Percentiles rank a stretch among this genome's conserved stretches.
These are phyloP conservation scores for Pichia kluyveri DNA, from an alignment of 805 yeast species.

Conservation along the genomic window DNA sequence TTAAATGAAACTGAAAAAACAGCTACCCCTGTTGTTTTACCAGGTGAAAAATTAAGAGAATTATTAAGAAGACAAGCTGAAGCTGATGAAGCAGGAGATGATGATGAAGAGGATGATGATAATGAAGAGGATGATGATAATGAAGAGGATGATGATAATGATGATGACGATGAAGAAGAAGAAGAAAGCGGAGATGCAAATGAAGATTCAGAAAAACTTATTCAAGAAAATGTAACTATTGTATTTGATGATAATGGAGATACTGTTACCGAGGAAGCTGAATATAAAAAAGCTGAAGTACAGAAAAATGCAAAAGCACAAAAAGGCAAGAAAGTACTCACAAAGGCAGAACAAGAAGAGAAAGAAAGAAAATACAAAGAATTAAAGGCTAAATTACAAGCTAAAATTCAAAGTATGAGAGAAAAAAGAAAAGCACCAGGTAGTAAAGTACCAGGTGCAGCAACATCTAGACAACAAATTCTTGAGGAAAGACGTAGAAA, in stretches of 20 bases:
- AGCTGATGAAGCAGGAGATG: conserved; percentile 5
- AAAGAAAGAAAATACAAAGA: conserved; percentile 50
- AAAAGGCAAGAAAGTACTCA: conserved; percentile 19
- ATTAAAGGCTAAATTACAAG: conserved; percentile 70
- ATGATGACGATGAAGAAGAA: conserved; percentile 14
- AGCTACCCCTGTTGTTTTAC: conserved; percentile 41
- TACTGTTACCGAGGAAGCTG: conserved; percentile 23
- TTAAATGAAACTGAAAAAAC: conserved; percentile 42
- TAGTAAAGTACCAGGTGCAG: conserved; percentile 68
- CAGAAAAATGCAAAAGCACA: conserved; percentile 7
- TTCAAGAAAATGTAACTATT: conserved; percentile 21
- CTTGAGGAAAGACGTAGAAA: conserved; percentile 54
- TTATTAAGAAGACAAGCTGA: conserved; percentile 13
- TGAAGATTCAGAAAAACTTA: background rate
- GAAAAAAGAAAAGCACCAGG: conserved; percentile 92
- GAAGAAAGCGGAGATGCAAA: conserved; percentile 7
- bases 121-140: conserved; percentile 25
- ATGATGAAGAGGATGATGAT: conserved; percentile 7
- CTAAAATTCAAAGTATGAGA: conserved; percentile 58
- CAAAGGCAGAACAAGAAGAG: conserved; percentile 41
- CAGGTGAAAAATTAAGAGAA: conserved; percentile 17
- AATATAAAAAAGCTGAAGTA: conserved; percentile 5
- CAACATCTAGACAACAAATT: conserved; percentile 73
- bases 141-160: conserved; percentile 5
- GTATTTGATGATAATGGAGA: conserved; percentile 71